These are phyloP conservation scores for Hyaloscypha finlandica DNA, from an alignment of 495 filamentous ascomycete species.

Conservation along the genomic window DNA sequence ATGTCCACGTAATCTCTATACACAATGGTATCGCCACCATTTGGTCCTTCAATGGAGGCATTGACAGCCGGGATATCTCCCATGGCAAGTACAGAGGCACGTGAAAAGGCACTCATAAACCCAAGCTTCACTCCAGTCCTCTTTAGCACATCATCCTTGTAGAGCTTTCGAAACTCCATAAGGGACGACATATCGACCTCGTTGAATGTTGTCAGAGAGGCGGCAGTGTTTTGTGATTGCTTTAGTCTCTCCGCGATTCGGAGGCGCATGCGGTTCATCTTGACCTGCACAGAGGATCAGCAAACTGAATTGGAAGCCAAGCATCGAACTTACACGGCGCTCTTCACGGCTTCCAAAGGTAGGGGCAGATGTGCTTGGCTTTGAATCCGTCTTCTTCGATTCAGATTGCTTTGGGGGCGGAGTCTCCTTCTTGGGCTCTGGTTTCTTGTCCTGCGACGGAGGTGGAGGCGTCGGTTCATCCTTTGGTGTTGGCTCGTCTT, in stretches of 20 bases:
- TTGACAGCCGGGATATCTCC: constrained; percentile 94
- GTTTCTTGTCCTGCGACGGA: constrained; percentile 31
- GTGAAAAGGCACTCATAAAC: constrained; percentile 97
- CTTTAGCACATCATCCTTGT: constrained; percentile 95
- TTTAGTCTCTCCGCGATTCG: constrained; percentile 97
- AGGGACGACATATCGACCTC: constrained; percentile 99
- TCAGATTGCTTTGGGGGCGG: constrained; percentile 47
- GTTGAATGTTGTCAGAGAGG: constrained; percentile 97
- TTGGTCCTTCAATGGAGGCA: constrained; percentile 90
- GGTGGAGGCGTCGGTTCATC: constrained; percentile 24
- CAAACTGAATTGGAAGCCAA: neutral
- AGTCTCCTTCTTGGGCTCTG: constrained; percentile 44
- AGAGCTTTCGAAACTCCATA: constrained; percentile 94
- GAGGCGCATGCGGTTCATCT: constrained; percentile 99
- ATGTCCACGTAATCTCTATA: constrained; percentile 98
- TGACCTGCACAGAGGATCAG: constrained; percentile 62
- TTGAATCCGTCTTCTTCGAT: constrained; percentile 40
- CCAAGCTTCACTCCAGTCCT: constrained; percentile 97
- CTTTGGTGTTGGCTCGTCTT: constrained; percentile 38
- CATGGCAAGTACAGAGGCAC: constrained; percentile 90
- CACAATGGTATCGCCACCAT: constrained; percentile 95
- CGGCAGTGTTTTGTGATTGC: constrained; percentile 98
- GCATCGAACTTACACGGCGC: constrained; percentile 64
- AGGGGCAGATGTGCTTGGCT: constrained; percentile 40
- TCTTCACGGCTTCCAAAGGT: constrained; percentile 80